Base-by-base conservation (phyloP, 2,329 filamentous ascomycete species). In the Fusarium denticulatum region DNA sequence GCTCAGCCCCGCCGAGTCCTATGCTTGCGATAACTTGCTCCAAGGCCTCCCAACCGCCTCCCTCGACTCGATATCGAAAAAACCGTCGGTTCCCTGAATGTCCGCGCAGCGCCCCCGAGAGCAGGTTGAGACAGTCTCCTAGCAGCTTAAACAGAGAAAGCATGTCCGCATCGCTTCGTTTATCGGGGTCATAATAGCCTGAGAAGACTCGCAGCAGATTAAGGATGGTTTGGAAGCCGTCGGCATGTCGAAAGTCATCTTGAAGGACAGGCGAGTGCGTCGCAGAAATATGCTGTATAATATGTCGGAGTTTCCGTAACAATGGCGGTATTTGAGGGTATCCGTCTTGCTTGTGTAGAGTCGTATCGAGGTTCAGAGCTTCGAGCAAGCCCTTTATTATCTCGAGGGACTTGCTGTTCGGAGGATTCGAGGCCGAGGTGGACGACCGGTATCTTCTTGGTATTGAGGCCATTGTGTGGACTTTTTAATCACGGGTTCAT, bases 31-130 rank as follows among this genome's bases (percentile, higher is more conserved):
- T 88, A 11, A 89, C 89, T 79, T 93, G 89, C 78, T 96, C 92
- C 61, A 98, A 81, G 13, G 91, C 89, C 72, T 91, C 87, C 92
- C 94, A 97, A 7, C 96, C 95, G 64, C 92, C 93, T 28, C 90
- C 91, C 66, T 93, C 89, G 36, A 97, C 90, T 74, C 90, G 88
- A 74, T 91, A 91, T 66, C 90, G 89, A 80, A 98, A 98, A 84
- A 96, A 98, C 76, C 93, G 90, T 78, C 92, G 89, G 82, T 98
- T 99, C 26, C 95, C 96, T 52, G 92, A 88, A 81, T 98, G 95
- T 50, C 91, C 90, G 60, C 90, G 89, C 73, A 99, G 88, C 20
- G 91, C 91, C 53, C 92, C 92, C 3, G 93, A 92, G 34, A 98
- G 84, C 20, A 96, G 89, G 37, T 90, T 90, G 43, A 96, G 85